Conservation (phyloP, 192 early-diverging fungal genomes). For the Rhizoclosmatium sp. region DNA sequence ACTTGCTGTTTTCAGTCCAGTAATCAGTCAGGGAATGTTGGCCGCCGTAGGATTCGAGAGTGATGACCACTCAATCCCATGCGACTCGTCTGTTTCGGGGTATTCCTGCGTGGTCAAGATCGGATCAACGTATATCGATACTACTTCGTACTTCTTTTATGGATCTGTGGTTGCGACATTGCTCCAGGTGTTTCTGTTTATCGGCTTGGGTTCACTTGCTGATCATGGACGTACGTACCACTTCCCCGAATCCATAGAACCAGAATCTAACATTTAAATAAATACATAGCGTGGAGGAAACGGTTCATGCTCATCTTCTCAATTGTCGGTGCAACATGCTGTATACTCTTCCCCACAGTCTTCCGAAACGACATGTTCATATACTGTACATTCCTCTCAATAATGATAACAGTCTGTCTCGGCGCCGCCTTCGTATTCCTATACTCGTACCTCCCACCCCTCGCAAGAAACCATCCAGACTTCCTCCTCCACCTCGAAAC, state of each 20-base stretch:
- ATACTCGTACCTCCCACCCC: constrained; percentile 27
- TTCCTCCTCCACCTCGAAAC: neutral
- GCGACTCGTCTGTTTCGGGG: constrained; percentile 26
- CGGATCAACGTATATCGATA: constrained; percentile 32
- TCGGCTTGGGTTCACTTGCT: constrained; percentile 44
- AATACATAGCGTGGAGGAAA: constrained; percentile 31
- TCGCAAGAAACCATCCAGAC: constrained; percentile 36
- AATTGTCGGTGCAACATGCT: constrained; percentile 15
- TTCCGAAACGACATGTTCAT: constrained; percentile 2
- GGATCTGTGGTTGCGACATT: constrained; percentile 39
- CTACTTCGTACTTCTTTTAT: constrained; percentile 45
- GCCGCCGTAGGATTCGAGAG: constrained; percentile 23
- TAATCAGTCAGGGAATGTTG: constrained; percentile 38
- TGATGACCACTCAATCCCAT: constrained; percentile 31
- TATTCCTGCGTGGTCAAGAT: constrained; percentile 40
- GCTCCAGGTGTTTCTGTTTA: constrained; percentile 42
- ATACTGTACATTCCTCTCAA: constrained; percentile 13
- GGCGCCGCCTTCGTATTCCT: constrained; percentile 39
- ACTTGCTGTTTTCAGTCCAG: constrained; percentile 40
- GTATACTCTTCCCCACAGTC: constrained; percentile 12
- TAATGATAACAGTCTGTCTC: constrained; percentile 26
- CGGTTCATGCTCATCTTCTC: constrained; percentile 35
- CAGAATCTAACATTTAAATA: neutral
- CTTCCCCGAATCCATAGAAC: neutral
- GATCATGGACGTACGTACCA: constrained; percentile 44